Conservation (phyloP, 1,284 basidiomycete species). For the Takashimella tepidaria region DNA sequence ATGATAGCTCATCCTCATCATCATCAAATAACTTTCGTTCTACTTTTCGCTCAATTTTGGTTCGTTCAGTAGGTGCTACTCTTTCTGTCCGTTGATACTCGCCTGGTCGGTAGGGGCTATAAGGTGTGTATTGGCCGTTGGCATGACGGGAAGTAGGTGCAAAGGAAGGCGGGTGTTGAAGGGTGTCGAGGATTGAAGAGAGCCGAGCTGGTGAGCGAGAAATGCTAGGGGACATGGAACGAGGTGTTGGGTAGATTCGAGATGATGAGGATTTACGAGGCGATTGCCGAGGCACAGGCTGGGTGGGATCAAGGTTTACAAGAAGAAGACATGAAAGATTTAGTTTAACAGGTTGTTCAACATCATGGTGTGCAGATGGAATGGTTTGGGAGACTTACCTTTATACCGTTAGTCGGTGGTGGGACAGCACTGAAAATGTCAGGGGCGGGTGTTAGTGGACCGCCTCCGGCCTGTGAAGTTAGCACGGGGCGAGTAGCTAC, state of each 20-base stretch:
- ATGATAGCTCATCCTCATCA: slow-evolving; percentile 16
- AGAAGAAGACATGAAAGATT: too few relatives aligned
- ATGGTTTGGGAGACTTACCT: background rate
- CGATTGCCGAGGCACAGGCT: slow-evolving; percentile 7
- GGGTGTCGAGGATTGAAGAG: slow-evolving; percentile 13
- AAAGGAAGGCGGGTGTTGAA: slow-evolving; percentile 20
- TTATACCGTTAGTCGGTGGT: background rate
- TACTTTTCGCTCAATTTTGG: slow-evolving; percentile 26
- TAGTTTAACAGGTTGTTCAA: too few relatives aligned
- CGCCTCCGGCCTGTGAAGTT: background rate
- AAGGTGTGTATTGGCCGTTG: slow-evolving; percentile 20
- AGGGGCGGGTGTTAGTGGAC: background rate
- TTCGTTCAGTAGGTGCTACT: slow-evolving; percentile 25
- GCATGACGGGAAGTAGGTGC: slow-evolving; percentile 24
- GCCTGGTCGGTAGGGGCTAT: slow-evolving; percentile 31
- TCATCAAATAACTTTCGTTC: slow-evolving; percentile 29
- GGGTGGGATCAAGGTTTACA: too few relatives aligned
- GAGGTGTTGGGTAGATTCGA: slow-evolving; percentile 24
- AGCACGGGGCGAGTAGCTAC: background rate
- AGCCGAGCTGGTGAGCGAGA: slow-evolving; percentile 12
- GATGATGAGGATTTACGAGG: slow-evolving; percentile 17
- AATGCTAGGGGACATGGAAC: slow-evolving; percentile 23
- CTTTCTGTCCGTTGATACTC: slow-evolving; percentile 32
- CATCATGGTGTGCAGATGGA: too few relatives aligned
- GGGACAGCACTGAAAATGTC: background rate